These are phyloP conservation scores for Salix viminalis DNA, from an alignment of 345 rosid genomes.

Conservation along the genomic window DNA sequence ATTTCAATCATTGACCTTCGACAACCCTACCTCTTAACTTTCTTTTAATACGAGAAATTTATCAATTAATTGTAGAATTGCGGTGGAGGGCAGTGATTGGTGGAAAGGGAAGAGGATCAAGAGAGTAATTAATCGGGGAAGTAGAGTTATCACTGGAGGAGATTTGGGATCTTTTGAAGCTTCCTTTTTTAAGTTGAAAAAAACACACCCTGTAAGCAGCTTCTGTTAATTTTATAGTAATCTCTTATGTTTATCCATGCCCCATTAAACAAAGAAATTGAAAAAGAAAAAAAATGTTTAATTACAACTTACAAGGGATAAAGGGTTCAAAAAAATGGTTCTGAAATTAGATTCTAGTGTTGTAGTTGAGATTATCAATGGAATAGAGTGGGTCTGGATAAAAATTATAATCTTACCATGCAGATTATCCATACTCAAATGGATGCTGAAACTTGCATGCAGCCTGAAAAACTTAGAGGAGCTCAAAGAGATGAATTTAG, in stretches of 20 bases:
- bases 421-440: neutral
- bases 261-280: neutral
- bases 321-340: no score
- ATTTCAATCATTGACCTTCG: conserved; percentile 77
- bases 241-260: no score
- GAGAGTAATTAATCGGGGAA: conserved; percentile 6
- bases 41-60: no score
- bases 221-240: no score
- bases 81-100: conserved; percentile 28
- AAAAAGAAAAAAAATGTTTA: no score
- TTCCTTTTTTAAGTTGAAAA: no score
- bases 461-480: neutral
- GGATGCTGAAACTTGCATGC: neutral
- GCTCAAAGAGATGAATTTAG: neutral
- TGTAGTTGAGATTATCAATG: no score
- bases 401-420: no score
- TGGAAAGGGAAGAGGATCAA: conserved; percentile 10
- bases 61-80: conserved; percentile 1
- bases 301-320: no score
- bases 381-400: no score
- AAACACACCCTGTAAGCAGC: no score
- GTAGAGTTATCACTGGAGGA: neutral
- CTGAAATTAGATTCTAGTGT: no score
- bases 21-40: conserved; percentile 54
- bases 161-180: neutral